A percentile compares a stretch with the other conserved stretches of the same genome.
Evolutionary conservation across 805 yeast species (phyloP).

Genomic region (Ogataea pignaliae): DNA sequence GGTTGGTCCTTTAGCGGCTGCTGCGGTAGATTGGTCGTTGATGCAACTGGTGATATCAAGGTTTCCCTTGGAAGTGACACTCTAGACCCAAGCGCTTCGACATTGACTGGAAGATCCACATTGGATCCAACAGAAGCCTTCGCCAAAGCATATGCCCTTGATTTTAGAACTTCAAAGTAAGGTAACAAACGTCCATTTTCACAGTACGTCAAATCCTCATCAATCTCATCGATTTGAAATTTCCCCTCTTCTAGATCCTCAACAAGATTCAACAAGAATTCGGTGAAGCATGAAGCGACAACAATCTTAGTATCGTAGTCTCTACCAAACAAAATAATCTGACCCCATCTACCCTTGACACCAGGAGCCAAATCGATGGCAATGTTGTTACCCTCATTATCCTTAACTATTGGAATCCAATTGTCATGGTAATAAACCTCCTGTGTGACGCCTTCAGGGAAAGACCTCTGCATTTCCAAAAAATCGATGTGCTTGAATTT

Average conservation of each 20-base stretch:
- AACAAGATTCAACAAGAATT: constrained; percentile 75
- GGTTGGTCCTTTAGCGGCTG: too few relatives aligned
- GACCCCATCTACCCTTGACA: constrained; percentile 77
- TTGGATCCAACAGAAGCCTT: constrained; percentile 10
- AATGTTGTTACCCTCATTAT: constrained; percentile 84
- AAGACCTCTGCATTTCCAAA: constrained; percentile 52
- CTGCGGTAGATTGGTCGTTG: constrained; percentile 11
- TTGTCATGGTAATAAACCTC: constrained; percentile 78
- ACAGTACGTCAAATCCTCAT: constrained; percentile 47
- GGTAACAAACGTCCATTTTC: constrained; percentile 43
- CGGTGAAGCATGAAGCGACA: constrained; percentile 85
- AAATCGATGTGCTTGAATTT: constrained; percentile 29
- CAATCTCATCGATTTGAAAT: constrained; percentile 62
- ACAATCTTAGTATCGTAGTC: constrained; percentile 89
- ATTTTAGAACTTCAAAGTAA: constrained; percentile 67
- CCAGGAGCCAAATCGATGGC: constrained; percentile 89
- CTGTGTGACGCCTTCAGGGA: constrained; percentile 75
- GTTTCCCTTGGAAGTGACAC: constrained; percentile 31
- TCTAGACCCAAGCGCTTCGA: constrained; percentile 12
- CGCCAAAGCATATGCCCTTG: constrained; percentile 44
- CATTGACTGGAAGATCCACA: constrained; percentile 9
- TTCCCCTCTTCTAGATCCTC: constrained; percentile 85
- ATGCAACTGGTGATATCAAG: constrained; percentile 26
- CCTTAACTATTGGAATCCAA: constrained; percentile 92
- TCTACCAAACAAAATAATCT: constrained; percentile 88